Conservation (phyloP, 805 yeast species). For the Pichia occidentalis region DNA sequence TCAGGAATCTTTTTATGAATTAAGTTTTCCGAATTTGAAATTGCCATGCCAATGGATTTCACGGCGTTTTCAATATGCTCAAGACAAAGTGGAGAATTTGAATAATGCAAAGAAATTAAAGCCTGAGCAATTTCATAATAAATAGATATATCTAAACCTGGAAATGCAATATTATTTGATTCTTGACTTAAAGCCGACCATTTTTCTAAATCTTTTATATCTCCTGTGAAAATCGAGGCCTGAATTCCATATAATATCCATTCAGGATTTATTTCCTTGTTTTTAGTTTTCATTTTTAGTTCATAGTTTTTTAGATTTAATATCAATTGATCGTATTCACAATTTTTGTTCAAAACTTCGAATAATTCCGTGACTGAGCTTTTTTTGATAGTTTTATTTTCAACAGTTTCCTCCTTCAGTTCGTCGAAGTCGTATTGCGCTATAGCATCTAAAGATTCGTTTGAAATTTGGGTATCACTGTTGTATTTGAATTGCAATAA, state of each 20-base stretch:
- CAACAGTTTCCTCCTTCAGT: conserved; percentile 11
- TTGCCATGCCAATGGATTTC: conserved; percentile 50
- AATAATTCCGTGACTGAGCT: conserved; percentile 51
- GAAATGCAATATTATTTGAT: conserved; percentile 27
- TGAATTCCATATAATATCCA: conserved; percentile 68
- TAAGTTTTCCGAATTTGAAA: conserved; percentile 43
- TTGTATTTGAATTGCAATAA: conserved; percentile 76
- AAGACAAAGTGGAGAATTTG: conserved; percentile 31
- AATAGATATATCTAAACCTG: conserved; percentile 48
- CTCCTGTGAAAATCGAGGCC: conserved; percentile 65
- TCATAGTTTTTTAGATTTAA: conserved; percentile 38
- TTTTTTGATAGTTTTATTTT: conserved; percentile 15
- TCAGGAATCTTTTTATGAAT: conserved; percentile 46
- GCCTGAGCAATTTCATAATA: conserved; percentile 64
- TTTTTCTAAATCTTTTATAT: conserved; percentile 38
- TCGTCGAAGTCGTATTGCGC: conserved; percentile 34
- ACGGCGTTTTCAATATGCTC: conserved; percentile 45
- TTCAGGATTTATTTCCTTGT: conserved; percentile 29
- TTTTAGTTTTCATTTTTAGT: conserved; percentile 15
- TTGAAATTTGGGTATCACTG: conserved; percentile 81
- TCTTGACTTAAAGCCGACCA: conserved; percentile 56
- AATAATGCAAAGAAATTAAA: conserved; percentile 37
- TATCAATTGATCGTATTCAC: conserved; percentile 61
- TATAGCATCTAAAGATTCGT: conserved; percentile 71
- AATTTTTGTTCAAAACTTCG: conserved; percentile 69